Evolutionary conservation across 108 stramenopile species (phyloP), one percentile per base, ranked within the genome.

Genomic region (Epipyxis sp.): DNA sequence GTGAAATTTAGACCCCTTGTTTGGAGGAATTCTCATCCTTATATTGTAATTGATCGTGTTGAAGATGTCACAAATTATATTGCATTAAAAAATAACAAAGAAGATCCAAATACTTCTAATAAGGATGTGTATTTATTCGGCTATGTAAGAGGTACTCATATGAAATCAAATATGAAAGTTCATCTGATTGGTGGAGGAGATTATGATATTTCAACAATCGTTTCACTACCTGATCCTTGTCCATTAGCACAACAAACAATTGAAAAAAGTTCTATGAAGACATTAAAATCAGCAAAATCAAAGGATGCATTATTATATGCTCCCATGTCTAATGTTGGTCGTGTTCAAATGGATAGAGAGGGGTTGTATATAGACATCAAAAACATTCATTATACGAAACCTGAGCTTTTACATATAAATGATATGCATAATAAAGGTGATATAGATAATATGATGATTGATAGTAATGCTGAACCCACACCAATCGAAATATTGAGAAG

Each of bases 321-420:
- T 1, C 98, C 98, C 0, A 79, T 93, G 50, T 88, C 94, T 27
- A 93, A 96, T 80, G 93, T 97, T 2, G 98, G 98, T 41, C 83
- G 85, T 30, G 94, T 99, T 16, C 79, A 87, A 2, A 92, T 92
- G 40, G 98, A 99, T 82, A 50, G 46, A 6, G 93, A 91, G 65
- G 98, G 96, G 80, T 91, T 96, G 43, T 99, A 97, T 88, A 97
- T 99, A 80, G 95, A 99, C 80, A 89, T 99, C 69, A 91, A 92
- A 44, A 78, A 87, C 69, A 90, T 81, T 2, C 90, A 93, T 80
- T 97, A 94, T 78, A 92, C 93, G 3, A 90, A 91, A 61, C 90
- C 87, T 62, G 91, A 91, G 58, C 87, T 90, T 77, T n/a, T n/a
- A n/a, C n/a, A n/a, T n/a, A n/a, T n/a, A n/a, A n/a, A n/a, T n/a